Evolutionary conservation across 805 yeast genomes (phyloP).

Genomic region (Brettanomyces anomalus): DNA sequence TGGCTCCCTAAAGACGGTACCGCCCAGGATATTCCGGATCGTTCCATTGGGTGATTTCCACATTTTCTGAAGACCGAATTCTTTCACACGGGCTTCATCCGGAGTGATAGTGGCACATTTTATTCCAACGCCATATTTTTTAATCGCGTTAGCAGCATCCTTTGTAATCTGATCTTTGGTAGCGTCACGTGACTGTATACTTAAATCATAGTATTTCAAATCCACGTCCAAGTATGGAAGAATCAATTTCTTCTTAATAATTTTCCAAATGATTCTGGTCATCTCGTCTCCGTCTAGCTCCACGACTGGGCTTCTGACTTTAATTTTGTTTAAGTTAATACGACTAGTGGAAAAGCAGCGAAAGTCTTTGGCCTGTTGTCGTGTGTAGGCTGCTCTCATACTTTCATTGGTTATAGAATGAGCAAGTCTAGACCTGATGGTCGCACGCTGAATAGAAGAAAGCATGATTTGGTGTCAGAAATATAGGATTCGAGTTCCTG

Average conservation of each 20-base stretch:
- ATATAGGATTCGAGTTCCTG: too few species aligned
- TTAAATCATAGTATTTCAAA: constrained; percentile 67
- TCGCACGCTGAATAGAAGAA: too few species aligned
- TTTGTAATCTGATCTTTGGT: constrained; percentile 68
- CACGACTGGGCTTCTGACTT: constrained; percentile 65
- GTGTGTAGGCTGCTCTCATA: too few species aligned
- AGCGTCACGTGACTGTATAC: constrained; percentile 57
- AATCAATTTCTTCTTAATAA: constrained; percentile 60
- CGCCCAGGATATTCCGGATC: constrained; percentile 70
- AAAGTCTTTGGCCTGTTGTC: neutral
- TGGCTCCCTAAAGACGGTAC: constrained; percentile 80
- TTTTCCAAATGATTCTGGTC: constrained; percentile 79
- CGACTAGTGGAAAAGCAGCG: constrained; percentile 21
- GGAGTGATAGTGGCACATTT: constrained; percentile 86
- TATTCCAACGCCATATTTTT: constrained; percentile 68
- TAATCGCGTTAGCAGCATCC: constrained; percentile 72
- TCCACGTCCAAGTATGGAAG: constrained; percentile 65
- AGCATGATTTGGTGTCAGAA: too few species aligned
- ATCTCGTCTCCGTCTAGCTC: constrained; percentile 82
- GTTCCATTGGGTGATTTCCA: constrained; percentile 86
- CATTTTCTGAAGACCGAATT: constrained; percentile 67
- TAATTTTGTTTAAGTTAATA: constrained; percentile 40
- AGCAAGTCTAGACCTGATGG: too few species aligned
- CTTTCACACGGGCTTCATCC: constrained; percentile 71
- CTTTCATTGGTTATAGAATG: too few species aligned